Conservation (phyloP, 2,329 filamentous ascomycete genomes). For the Dactylella cylindrospora region DNA sequence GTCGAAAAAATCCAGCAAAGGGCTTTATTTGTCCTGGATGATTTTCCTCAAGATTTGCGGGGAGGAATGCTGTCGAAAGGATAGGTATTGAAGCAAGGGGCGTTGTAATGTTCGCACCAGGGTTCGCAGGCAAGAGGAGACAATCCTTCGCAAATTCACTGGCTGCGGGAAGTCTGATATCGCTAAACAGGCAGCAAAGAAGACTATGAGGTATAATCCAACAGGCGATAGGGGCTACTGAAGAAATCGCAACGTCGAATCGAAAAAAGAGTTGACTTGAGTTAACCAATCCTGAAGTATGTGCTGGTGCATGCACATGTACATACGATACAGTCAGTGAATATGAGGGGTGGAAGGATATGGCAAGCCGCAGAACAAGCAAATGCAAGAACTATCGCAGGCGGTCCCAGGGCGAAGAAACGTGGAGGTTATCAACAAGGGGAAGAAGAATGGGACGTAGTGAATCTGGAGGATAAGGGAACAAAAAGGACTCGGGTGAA, state of each 20-base stretch:
- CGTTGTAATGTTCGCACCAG: slow-evolving; percentile 20
- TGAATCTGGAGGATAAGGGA: slow-evolving; percentile 30
- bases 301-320: slow-evolving; percentile 34
- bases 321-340: slow-evolving; percentile 21
- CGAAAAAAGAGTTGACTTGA: no score
- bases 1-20: slow-evolving; percentile 4
- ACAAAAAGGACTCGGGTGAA: no score
- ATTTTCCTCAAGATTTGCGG: slow-evolving; percentile 28
- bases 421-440: slow-evolving; percentile 39
- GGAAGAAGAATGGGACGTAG: slow-evolving; percentile 19
- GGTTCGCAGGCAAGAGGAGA: slow-evolving; percentile 24
- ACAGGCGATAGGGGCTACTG: no score
- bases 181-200: slow-evolving; percentile 16
- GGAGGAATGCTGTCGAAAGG: slow-evolving; percentile 26
- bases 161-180: slow-evolving; percentile 15
- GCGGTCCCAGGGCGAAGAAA: slow-evolving; percentile 15
- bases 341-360: slow-evolving; percentile 16
- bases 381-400: slow-evolving; percentile 10
- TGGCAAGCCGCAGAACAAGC: slow-evolving; percentile 19
- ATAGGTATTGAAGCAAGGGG: slow-evolving; percentile 23
- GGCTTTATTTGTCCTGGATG: slow-evolving; percentile 8
- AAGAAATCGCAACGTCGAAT: no score
- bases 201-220: slow-evolving; percentile 30
- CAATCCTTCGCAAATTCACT: slow-evolving; percentile 18
- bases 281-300: no score